Evolutionary conservation across 495 filamentous ascomycete species (phyloP).

Genomic region (Trypethelium eluteriae): DNA sequence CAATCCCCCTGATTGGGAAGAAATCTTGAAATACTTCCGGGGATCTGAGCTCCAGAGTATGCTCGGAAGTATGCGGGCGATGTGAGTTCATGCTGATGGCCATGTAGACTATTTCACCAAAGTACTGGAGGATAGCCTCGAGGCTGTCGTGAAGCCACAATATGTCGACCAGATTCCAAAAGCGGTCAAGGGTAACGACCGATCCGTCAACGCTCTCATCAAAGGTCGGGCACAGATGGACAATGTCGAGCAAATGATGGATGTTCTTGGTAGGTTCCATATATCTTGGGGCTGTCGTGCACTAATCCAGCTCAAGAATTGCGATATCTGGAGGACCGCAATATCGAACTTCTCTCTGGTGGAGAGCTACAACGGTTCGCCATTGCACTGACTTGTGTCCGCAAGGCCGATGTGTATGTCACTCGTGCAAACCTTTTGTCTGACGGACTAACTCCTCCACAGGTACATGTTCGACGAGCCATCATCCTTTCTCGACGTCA

Average conservation of each 20-base stretch:
- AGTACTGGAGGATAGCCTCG: conserved; percentile 88
- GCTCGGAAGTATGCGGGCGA: conserved; percentile 4
- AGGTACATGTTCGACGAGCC: conserved; percentile 99
- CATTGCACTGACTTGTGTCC: conserved; percentile 89
- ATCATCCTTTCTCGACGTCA: conserved; percentile 96
- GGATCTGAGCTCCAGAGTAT: conserved; percentile 94
- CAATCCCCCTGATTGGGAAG: conserved; percentile 97
- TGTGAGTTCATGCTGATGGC: conserved; percentile 18
- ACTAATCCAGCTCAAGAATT: conserved; percentile 54
- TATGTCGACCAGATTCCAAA: conserved; percentile 97
- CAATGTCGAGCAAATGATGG: conserved; percentile 77
- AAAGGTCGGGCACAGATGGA: conserved; percentile 62
- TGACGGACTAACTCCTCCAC: conserved; percentile 22
- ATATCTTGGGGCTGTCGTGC: not conserved
- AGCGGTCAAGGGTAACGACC: conserved; percentile 71
- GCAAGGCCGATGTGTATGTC: conserved; percentile 85
- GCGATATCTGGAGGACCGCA: conserved; percentile 75
- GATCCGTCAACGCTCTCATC: conserved; percentile 68
- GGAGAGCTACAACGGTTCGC: conserved; percentile 97
- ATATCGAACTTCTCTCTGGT: conserved; percentile 82
- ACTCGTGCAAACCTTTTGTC: conserved; percentile 5
- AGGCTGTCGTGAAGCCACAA: conserved; percentile 96
- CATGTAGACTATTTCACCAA: conserved; percentile 91
- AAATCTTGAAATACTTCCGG: conserved; percentile 95
- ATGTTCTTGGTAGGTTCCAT: conserved; percentile 57